These are phyloP conservation scores for Fusarium secorum DNA, from an alignment of 2,329 filamentous ascomycete species.

Conservation along the genomic window DNA sequence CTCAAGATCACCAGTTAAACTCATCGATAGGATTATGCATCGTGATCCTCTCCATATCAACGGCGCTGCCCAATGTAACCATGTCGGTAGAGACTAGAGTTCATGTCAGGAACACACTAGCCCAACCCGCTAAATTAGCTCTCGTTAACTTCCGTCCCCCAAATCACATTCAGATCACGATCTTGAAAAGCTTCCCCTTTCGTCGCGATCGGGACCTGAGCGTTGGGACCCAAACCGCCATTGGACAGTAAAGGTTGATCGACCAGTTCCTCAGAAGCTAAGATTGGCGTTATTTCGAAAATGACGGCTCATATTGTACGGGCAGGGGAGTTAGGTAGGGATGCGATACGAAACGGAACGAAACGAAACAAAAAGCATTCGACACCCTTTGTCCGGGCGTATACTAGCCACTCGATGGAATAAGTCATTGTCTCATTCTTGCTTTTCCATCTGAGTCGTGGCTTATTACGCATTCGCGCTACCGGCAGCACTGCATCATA, in stretches of 20 bases:
- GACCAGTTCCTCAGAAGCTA: background rate
- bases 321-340: background rate
- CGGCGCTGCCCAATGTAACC: background rate
- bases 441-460: background rate
- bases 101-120: constrained; percentile 2
- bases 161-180: background rate
- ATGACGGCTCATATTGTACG: background rate
- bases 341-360: background rate
- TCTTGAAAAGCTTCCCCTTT: background rate
- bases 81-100: background rate
- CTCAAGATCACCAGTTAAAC: background rate
- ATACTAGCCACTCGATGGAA: background rate
- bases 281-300: background rate
- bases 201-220: background rate
- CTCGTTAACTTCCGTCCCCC: background rate
- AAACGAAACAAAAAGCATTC: constrained; percentile 1
- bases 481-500: background rate
- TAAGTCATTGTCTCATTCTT: background rate
- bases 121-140: background rate
- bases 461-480: background rate
- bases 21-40: background rate
- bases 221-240: background rate
- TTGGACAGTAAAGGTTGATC: background rate
- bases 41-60: background rate
- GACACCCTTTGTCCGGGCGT: background rate